Evolutionary conservation across 768 basidiomycete genomes (phyloP).

Genomic region (Sporobolomyces phaffii): DNA sequence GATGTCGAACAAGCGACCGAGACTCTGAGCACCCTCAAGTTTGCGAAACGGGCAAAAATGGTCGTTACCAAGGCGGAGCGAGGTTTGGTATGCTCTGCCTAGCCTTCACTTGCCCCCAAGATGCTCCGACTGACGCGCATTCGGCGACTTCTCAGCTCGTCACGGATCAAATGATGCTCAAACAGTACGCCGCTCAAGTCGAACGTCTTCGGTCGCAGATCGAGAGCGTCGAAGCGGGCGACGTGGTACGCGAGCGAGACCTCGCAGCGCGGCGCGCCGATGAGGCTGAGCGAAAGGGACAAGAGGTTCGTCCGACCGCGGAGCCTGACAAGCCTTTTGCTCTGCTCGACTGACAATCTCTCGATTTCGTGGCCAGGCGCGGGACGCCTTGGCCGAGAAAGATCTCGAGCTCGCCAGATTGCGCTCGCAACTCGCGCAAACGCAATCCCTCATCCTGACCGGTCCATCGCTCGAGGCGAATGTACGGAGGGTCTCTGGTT

Average conservation of each 20-base stretch:
- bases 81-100: conserved; percentile 47
- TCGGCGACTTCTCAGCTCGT: conserved; percentile 55
- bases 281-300: conserved; percentile 45
- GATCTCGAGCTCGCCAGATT: conserved; percentile 20
- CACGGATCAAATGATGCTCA: conserved; percentile 84
- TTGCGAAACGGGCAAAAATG: conserved; percentile 84
- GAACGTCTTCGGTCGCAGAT: conserved; percentile 75
- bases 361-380: neutral
- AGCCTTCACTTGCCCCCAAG: neutral
- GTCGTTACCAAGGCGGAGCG: conserved; percentile 54
- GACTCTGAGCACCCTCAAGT: conserved; percentile 78
- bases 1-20: conserved; percentile 71
- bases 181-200: conserved; percentile 89
- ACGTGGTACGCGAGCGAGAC: conserved; percentile 43
- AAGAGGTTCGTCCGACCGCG: neutral
- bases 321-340: neutral
- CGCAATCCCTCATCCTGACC: conserved; percentile 31
- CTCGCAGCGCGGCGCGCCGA: conserved; percentile 1
- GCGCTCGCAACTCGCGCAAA: conserved; percentile 18
- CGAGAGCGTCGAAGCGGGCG: conserved; percentile 55
- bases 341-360: neutral
- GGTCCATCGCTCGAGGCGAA: conserved; percentile 27
- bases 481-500: conserved; percentile 10
- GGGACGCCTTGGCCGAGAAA: conserved; percentile 9
- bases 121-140: too few species aligned